A percentile compares a stretch with the other conserved stretches of the same genome.
phyloP scores from a whole-genome alignment of 148 eudicot genomes.

The Euryodendron excelsum region DNA sequence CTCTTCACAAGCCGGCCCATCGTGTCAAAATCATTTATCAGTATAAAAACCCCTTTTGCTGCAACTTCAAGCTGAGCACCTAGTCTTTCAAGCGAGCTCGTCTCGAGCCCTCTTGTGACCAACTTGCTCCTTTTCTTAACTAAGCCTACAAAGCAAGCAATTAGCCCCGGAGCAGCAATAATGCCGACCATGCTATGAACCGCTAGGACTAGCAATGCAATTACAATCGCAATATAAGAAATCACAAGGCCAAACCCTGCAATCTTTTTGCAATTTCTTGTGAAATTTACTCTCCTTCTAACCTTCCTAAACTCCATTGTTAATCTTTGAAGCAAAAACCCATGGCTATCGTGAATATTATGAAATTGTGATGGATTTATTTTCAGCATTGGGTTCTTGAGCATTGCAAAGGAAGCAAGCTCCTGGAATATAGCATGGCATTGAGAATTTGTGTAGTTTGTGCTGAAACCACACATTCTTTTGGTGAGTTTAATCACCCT shows the following conservation, averaged over 20 bases:
- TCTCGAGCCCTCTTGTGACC: constrained; percentile 7
- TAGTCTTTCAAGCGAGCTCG: constrained; percentile 22
- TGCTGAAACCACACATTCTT: constrained; percentile 3
- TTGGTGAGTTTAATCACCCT: constrained; percentile 31
- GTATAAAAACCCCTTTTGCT: constrained; percentile 57
- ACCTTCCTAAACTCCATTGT: constrained; percentile 37
- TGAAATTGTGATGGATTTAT: constrained; percentile 30
- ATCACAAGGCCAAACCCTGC: constrained; percentile 26
- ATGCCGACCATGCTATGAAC: constrained; percentile 52
- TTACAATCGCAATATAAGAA: constrained; percentile 27
- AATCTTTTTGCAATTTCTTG: constrained; percentile 34
- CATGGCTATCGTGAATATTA: constrained; percentile 29
- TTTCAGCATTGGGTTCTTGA: constrained; percentile 44
- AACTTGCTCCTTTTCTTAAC: constrained; percentile 17
- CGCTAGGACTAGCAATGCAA: constrained; percentile 42
- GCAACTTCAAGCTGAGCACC: constrained; percentile 60
- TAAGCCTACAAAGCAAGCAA: constrained; percentile 26
- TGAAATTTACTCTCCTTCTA: constrained; percentile 38
- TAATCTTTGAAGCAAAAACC: constrained; percentile 37
- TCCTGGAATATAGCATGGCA: constrained; percentile 20
- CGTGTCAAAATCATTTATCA: constrained; percentile 71
- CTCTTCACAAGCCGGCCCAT: constrained; percentile 63
- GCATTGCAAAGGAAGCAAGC: constrained; percentile 37
- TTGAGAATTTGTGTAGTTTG: constrained; percentile 1
- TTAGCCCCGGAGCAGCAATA: constrained; percentile 44